Evolutionary conservation across 2,329 filamentous ascomycete species (phyloP).

Genomic region (Monosporascus sp.): DNA sequence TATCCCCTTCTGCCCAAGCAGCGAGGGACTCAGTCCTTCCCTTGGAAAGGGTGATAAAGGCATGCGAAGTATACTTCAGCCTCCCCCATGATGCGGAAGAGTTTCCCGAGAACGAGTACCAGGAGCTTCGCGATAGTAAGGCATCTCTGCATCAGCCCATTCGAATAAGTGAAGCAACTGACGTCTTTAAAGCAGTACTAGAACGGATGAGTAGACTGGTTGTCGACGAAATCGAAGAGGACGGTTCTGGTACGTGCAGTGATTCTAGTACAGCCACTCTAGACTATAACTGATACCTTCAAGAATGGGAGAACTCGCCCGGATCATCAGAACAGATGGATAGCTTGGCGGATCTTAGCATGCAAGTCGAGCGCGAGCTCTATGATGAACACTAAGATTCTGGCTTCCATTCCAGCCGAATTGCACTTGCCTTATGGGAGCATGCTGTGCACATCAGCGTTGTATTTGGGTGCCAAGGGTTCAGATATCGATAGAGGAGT

Average conservation of each 20-base stretch:
- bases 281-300: slow-evolving; percentile 29
- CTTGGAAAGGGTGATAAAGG: slow-evolving; percentile 37
- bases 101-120: slow-evolving; percentile 27
- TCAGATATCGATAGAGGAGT: background rate
- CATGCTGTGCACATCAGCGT: background rate
- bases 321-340: slow-evolving; percentile 52
- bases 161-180: slow-evolving; percentile 7
- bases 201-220: slow-evolving; percentile 48
- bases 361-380: slow-evolving; percentile 35
- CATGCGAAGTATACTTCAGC: slow-evolving; percentile 37
- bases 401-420: background rate
- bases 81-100: slow-evolving; percentile 26
- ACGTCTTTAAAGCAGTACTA: slow-evolving; percentile 31
- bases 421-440: background rate
- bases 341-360: slow-evolving; percentile 40
- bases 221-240: slow-evolving; percentile 53
- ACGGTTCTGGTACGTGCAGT: slow-evolving; percentile 51
- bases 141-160: background rate
- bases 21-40: slow-evolving; percentile 34
- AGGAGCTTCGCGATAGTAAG: slow-evolving; percentile 32
- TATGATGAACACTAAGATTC: slow-evolving; percentile 26
- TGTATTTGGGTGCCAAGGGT: background rate
- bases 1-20: slow-evolving; percentile 36
- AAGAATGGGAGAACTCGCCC: slow-evolving; percentile 52
- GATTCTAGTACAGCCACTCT: slow-evolving; percentile 30